Evolutionary conservation across 2,329 filamentous ascomycete species (phyloP), one percentile per base, ranked within the genome.

Genomic region (Fusarium sp.): DNA sequence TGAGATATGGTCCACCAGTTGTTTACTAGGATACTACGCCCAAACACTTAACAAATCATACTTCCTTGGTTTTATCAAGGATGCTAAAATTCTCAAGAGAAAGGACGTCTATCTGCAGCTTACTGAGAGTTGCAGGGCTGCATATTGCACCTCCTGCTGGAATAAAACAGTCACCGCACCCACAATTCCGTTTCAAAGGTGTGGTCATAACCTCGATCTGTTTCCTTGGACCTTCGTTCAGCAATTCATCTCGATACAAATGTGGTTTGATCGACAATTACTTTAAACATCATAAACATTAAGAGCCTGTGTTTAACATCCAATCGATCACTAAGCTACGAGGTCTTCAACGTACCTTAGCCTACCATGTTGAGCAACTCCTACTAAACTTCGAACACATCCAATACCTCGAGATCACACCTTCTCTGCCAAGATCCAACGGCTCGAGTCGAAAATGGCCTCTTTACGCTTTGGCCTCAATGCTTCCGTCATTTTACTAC

Each of bases 151-250:
- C 30, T 44, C 53, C 13, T 38, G 57, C 57, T 63, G 60, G 60
- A 59, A 63, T 63, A 63, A 63, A 63, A 63, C 20, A 63, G 37
- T 44, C 60, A 58, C 49, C 15, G 45, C 52, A 58, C 45, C 60
- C 60, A 63, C 60, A 58, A 48, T 20, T 48, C 38, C 23, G 45
- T 63, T 52, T 63, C 54, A 50, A 63, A 52, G 45, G 45, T 17
- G 53, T 49, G 30, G 35, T 42, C 37, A 42, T 50, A 35, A 54
- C 32, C 45, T 63, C 53, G 38, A 50, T 58, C 26, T 59, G 35
- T 49, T 57, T 55, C 46, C 44, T 49, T 44, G 23, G 44, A 20
- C 50, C 15, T 40, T 30, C 23, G 15, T 33, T 20, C 32, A 50
- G 23, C 27, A 40, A 9, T 23, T 45, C 26, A 30, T 23, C n/a